Evolutionary conservation across 257 asterid species (phyloP).

Genomic region (Fraxinus anomala): DNA sequence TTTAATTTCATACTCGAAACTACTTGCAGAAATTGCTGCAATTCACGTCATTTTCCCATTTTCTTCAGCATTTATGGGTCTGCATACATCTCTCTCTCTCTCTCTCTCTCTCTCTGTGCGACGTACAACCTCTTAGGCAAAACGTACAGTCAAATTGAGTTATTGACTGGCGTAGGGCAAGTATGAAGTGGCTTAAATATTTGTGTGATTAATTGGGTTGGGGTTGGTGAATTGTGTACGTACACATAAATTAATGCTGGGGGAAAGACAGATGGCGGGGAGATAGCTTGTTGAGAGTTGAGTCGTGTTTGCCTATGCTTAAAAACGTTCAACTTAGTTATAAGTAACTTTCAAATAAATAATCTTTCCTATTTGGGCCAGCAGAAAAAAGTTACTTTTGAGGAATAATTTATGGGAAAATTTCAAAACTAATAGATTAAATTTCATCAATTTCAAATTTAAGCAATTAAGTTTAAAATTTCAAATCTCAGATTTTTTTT

Average conservation of each 20-base stretch:
- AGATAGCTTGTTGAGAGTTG: not conserved
- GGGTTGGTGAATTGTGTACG: not conserved
- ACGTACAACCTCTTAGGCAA: not conserved
- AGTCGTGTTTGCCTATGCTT: too few species aligned
- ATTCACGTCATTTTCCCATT: not conserved
- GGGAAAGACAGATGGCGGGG: conserved; percentile 32
- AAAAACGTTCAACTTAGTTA: too few species aligned
- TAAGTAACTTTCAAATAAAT: too few species aligned
- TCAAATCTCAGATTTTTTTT: too few species aligned
- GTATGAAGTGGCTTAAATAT: not conserved
- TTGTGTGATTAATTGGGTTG: not conserved
- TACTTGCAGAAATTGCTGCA: not conserved
- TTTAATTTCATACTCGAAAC: not conserved
- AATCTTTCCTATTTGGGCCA: too few species aligned
- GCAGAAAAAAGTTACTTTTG: too few species aligned
- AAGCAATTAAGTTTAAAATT: too few species aligned
- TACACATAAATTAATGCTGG: conserved; percentile 28
- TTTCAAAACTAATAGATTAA: too few species aligned
- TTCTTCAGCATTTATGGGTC: conserved; percentile 9
- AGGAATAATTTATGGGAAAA: too few species aligned
- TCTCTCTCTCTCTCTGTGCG: not conserved
- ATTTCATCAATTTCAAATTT: too few species aligned
- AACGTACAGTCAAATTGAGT: not conserved
- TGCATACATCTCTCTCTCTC: too few species aligned
- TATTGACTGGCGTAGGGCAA: not conserved